Base-by-base conservation (phyloP, 1,284 basidiomycete species). In the Sporisorium exsertum region DNA sequence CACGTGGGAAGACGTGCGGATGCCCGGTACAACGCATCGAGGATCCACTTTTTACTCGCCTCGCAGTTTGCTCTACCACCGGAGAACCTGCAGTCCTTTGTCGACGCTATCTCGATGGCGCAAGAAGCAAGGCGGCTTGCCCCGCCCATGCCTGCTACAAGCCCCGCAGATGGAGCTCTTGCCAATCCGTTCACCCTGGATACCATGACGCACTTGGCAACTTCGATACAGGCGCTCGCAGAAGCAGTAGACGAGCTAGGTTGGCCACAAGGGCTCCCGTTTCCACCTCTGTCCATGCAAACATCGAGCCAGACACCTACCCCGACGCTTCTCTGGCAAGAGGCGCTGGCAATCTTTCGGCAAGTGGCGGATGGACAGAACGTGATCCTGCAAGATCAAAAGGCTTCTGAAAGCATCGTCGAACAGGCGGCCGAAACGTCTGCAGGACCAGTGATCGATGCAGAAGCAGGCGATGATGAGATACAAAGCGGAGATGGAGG, bases 151-250 rank as follows among this genome's bases (percentile, higher is more conserved):
- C 20, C 54, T n/a, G 22, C 24, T 20, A 12, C 42, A 16, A 40
- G 16, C 15, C 18, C 59, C 2, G 13, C 53, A 6, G 50, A 64
- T 3, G 52, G 37, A 16, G 20, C 45, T n/a, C 47, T 78, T 26
- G 76, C 79, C 2, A 60, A 68, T 47, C 70, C 78, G 1, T 81
- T 81, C 53, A 63, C 71, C 0, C 60, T 81, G 4, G 79, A 81
- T 51, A 51, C 70, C 20, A 46, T 71, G 47, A 74, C 58, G 9
- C 72, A 79, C 16, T 46, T 75, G 22, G 74, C 67, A 26, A 66
- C 69, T 13, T 59, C 71, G 7, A 24, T 66, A 10, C 75, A 77
- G 29, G 66, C 65, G 10, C 58, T 81, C 3, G 79, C 62, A 5
- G 79, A 81, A 47, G 64, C 70, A 5, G 56, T 77, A 2, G 64